A percentile compares a stretch with the other conserved stretches of the same genome.
phyloP scores from a whole-genome alignment of 2,329 filamentous ascomycete species.

The Trichoderma hamatum region DNA sequence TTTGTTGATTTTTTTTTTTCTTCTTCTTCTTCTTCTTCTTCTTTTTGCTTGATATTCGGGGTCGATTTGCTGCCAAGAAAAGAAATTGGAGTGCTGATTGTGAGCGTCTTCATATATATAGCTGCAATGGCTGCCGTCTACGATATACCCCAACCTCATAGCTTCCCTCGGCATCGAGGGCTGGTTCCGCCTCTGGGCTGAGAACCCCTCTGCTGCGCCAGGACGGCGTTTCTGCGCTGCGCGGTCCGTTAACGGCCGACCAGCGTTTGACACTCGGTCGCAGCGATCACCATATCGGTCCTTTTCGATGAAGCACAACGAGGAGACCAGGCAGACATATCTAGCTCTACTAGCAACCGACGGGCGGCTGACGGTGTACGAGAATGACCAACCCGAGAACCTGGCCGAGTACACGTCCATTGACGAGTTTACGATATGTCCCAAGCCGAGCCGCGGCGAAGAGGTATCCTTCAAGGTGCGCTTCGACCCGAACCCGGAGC shows the following conservation, averaged over 20 bases:
- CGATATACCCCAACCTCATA: constrained; percentile 81
- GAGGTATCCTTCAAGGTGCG: constrained; percentile 84
- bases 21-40: too few species aligned
- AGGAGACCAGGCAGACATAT: constrained; percentile 79
- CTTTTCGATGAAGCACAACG: constrained; percentile 81
- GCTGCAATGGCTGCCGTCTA: constrained; percentile 93
- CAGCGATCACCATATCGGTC: constrained; percentile 70
- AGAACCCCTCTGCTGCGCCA: constrained; percentile 79
- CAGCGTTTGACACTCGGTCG: constrained; percentile 60
- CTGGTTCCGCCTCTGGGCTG: constrained; percentile 88
- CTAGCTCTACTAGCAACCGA: constrained; percentile 83
- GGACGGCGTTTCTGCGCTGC: constrained; percentile 77
- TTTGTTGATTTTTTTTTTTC: too few species aligned
- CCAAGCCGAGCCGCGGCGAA: constrained; percentile 74
- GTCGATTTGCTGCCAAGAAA: background rate
- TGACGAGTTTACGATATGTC: constrained; percentile 75
- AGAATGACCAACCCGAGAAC: constrained; percentile 83
- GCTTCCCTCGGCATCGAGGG: constrained; percentile 89
- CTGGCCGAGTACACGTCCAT: constrained; percentile 74
- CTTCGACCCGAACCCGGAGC: constrained; percentile 85
- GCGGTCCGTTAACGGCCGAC: constrained; percentile 53
- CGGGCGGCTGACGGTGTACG: constrained; percentile 77
- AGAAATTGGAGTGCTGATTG: background rate
- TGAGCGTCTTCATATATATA: constrained; percentile 40
- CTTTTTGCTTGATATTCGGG: constrained; percentile 4